Conservation (phyloP, 352 stramenopile species). For the Saprolegnia diclina region DNA sequence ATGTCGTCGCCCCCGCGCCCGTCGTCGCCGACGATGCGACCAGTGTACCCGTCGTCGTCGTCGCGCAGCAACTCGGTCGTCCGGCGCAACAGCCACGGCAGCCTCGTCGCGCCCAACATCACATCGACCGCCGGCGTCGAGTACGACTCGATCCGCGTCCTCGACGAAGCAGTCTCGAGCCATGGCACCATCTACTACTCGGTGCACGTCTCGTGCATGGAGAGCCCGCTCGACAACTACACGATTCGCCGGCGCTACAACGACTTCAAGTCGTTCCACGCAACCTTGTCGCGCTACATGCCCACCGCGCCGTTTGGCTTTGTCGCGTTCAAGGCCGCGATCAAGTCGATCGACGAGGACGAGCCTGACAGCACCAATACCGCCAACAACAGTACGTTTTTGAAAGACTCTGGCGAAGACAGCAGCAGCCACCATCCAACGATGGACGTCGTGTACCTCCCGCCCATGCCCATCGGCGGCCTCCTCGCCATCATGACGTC, state of each 20-base stretch:
- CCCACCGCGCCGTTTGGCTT: slow-evolving; percentile 25
- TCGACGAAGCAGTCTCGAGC: slow-evolving; percentile 25
- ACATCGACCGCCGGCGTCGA: slow-evolving; percentile 43
- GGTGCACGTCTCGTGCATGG: slow-evolving; percentile 62
- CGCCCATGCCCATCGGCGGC: slow-evolving; percentile 46
- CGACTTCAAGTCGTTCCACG: slow-evolving; percentile 64
- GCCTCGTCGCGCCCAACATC: not conserved
- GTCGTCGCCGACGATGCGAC: no score
- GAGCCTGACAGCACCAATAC: no score
- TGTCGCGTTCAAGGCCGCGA: slow-evolving; percentile 3
- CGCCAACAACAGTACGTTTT: no score
- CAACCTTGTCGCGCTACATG: slow-evolving; percentile 49
- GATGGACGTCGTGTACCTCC: slow-evolving; percentile 34
- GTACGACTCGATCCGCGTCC: slow-evolving; percentile 18
- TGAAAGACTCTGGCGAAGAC: no score
- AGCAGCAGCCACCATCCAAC: not conserved
- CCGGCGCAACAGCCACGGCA: not conserved
- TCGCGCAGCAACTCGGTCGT: not conserved
- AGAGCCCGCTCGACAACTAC: slow-evolving; percentile 70
- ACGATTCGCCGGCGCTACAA: slow-evolving; percentile 70
- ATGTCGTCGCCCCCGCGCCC: not conserved
- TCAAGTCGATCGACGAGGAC: slow-evolving; percentile 14
- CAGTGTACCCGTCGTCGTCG: not conserved
- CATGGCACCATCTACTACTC: slow-evolving; percentile 73
- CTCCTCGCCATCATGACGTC: slow-evolving; percentile 57